A percentile compares a stretch with the other conserved stretches of the same genome.
phyloP scores from a whole-genome alignment of 1,284 basidiomycete genomes.

The Puccinia brachypodii region DNA sequence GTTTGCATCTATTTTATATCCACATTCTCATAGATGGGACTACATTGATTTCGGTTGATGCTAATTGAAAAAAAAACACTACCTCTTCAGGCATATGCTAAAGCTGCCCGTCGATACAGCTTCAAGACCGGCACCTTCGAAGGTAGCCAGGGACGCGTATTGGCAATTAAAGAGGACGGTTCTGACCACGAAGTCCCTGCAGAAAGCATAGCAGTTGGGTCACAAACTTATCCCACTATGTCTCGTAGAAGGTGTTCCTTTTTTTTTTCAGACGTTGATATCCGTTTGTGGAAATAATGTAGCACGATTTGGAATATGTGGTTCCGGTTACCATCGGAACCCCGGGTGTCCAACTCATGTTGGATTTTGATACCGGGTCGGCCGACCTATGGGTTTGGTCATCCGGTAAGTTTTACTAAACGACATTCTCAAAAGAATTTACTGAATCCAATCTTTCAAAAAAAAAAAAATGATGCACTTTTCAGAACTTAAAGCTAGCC shows the following conservation, averaged over 20 bases:
- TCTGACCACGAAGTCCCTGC: conserved; percentile 44
- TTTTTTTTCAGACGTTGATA: background rate
- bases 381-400: conserved; percentile 58
- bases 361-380: conserved; percentile 60
- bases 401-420: conserved; percentile 48
- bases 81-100: conserved; percentile 40
- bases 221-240: background rate
- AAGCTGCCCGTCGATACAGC: conserved; percentile 43
- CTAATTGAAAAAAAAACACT: conserved; percentile 4
- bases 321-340: conserved; percentile 59
- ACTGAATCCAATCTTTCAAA: background rate
- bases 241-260: background rate
- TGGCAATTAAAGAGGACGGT: conserved; percentile 40
- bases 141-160: conserved; percentile 36
- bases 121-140: conserved; percentile 41
- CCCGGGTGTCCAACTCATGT: conserved; percentile 58
- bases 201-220: conserved; percentile 44
- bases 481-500: conserved; percentile 34
- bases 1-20: background rate
- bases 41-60: background rate
- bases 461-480: too few species aligned
- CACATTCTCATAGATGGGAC: background rate
- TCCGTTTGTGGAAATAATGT: conserved; percentile 28
- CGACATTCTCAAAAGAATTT: background rate
- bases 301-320: conserved; percentile 60